Percentiles rank a stretch among this genome's conserved stretches.
phyloP scores from a whole-genome alignment of 805 yeast species.

The Millerozyma miso region DNA sequence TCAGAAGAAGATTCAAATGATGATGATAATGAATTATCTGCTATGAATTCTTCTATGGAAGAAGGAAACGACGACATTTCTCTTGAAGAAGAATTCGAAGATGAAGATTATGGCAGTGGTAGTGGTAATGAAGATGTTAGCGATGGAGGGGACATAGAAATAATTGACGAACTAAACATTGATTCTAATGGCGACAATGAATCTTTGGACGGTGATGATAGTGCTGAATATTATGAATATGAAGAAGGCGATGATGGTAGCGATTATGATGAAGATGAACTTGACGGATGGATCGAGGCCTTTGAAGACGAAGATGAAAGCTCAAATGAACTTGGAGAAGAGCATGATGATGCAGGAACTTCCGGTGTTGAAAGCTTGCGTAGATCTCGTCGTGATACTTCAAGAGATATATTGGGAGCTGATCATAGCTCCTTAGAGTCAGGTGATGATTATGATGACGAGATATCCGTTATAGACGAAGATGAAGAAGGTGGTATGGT shows the following conservation, averaged over 20 bases:
- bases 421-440: constrained; percentile 2
- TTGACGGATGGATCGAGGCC: constrained; percentile 40
- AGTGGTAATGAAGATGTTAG: constrained; percentile 17
- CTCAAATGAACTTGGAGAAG: constrained; percentile 12
- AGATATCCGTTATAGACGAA: constrained; percentile 15
- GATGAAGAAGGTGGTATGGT: constrained; percentile 16
- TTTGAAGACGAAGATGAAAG: constrained; percentile 25
- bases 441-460: constrained; percentile 16
- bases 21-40: constrained; percentile 19
- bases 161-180: constrained; percentile 29
- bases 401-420: constrained; percentile 2
- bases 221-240: constrained; percentile 22
- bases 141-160: constrained; percentile 30
- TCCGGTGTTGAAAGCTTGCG: constrained; percentile 7
- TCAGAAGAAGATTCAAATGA: constrained; percentile 18
- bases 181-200: constrained; percentile 30
- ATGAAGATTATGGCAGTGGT: constrained; percentile 5
- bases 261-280: constrained; percentile 33
- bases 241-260: constrained; percentile 24
- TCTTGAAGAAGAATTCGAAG: constrained; percentile 5
- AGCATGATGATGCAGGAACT: constrained; percentile 12
- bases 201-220: constrained; percentile 19
- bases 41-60: constrained; percentile 18
- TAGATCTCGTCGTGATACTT: background rate
- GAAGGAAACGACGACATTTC: constrained; percentile 18